Percentiles rank a stretch among this genome's conserved stretches.
Conservation (phyloP, 768 basidiomycete genomes). For the Boletus speciosus region DNA sequence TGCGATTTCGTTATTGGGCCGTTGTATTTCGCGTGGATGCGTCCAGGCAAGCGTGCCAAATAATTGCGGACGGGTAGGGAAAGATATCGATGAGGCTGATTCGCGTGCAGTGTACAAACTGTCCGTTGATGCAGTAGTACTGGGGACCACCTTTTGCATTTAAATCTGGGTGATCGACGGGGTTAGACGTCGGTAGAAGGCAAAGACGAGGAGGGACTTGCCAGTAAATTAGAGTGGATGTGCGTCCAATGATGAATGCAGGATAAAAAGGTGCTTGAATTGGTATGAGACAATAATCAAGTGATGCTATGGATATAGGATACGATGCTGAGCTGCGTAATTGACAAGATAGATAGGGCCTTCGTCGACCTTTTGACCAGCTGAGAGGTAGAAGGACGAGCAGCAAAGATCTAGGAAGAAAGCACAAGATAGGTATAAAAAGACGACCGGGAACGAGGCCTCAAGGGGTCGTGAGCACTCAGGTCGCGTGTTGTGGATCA, state of each 20-base stretch:
- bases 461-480: constrained; percentile 55
- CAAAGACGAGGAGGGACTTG: constrained; percentile 25
- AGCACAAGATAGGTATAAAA: constrained; percentile 56
- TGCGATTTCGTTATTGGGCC: constrained; percentile 32
- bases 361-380: constrained; percentile 37
- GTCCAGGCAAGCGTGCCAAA: constrained; percentile 46
- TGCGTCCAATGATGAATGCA: constrained; percentile 43
- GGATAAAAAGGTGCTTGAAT: constrained; percentile 44
- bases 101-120: constrained; percentile 35
- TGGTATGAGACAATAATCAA: constrained; percentile 49
- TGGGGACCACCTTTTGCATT: constrained; percentile 71
- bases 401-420: constrained; percentile 37
- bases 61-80: constrained; percentile 30
- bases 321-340: constrained; percentile 39
- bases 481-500: constrained; percentile 39
- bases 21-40: constrained; percentile 40
- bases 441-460: constrained; percentile 41
- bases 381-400: constrained; percentile 34
- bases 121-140: constrained; percentile 41
- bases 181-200: constrained; percentile 20
- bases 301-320: constrained; percentile 41
- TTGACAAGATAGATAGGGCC: constrained; percentile 37
- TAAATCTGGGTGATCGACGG: constrained; percentile 40
- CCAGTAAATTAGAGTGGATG: constrained; percentile 47
- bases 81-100: constrained; percentile 33